These are phyloP conservation scores for Colletotrichum nymphaeae DNA, from an alignment of 2,329 filamentous ascomycete genomes.

Conservation along the genomic window DNA sequence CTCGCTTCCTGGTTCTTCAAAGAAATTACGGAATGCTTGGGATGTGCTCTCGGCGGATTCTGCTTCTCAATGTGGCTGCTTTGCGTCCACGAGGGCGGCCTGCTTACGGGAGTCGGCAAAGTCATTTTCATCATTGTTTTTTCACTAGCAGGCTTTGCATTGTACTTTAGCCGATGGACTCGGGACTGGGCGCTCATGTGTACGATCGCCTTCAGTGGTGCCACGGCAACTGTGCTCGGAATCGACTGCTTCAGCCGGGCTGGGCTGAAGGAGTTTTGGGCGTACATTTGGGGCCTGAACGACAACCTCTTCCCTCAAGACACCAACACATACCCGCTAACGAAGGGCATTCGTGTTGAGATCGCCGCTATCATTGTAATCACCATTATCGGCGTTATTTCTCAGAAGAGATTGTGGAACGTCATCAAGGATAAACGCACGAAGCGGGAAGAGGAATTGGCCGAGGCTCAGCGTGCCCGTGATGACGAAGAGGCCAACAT, in stretches of 20 bases:
- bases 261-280: conserved; percentile 97
- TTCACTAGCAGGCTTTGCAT: conserved; percentile 73
- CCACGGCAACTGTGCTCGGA: conserved; percentile 82
- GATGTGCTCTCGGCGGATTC: conserved; percentile 88
- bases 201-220: conserved; percentile 83
- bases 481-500: conserved; percentile 76
- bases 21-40: conserved; percentile 84
- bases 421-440: conserved; percentile 74
- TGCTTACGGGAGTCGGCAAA: conserved; percentile 70
- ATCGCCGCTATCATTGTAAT: conserved; percentile 82
- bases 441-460: conserved; percentile 61
- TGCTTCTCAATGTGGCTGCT: conserved; percentile 92
- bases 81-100: conserved; percentile 78
- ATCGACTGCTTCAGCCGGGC: conserved; percentile 91
- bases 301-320: conserved; percentile 81
- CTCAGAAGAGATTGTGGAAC: conserved; percentile 88
- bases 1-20: conserved; percentile 78
- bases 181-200: conserved; percentile 82
- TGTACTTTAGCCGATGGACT: conserved; percentile 84
- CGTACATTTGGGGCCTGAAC: conserved; percentile 90
- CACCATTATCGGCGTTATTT: conserved; percentile 80
- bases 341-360: conserved; percentile 87
- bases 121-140: conserved; percentile 82
- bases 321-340: conserved; percentile 84
- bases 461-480: conserved; percentile 63